A percentile compares a stretch with the other conserved stretches of the same genome.
These are phyloP conservation scores for Metschnikowia kofuensis DNA, from an alignment of 805 yeast genomes.

Conservation along the genomic window DNA sequence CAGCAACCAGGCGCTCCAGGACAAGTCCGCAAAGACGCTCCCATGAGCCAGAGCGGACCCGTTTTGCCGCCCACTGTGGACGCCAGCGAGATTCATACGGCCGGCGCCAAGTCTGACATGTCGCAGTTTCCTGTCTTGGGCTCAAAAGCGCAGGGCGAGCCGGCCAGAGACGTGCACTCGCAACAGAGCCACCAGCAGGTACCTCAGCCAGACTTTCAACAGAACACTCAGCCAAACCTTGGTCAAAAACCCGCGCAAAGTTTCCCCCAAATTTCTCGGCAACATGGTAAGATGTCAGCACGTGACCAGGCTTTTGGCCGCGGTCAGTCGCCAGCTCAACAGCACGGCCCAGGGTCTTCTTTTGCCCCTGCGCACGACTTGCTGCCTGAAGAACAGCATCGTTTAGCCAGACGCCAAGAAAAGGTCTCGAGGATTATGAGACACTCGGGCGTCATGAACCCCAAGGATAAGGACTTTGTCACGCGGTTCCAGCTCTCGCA, in stretches of 20 bases:
- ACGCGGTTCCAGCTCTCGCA: slow-evolving; percentile 93
- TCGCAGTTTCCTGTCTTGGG: slow-evolving; percentile 59
- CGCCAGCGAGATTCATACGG: background rate
- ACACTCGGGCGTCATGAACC: slow-evolving; percentile 93
- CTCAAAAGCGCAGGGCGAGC: slow-evolving; percentile 30
- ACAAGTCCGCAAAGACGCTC: background rate
- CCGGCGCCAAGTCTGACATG: slow-evolving; percentile 23
- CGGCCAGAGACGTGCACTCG: slow-evolving; percentile 11
- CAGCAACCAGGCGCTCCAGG: background rate
- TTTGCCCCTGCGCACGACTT: background rate
- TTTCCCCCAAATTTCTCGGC: background rate
- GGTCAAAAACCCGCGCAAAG: background rate
- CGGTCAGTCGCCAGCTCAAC: no score
- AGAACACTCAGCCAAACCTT: background rate
- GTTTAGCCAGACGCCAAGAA: slow-evolving; percentile 63
- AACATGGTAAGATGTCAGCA: no score
- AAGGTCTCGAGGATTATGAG: slow-evolving; percentile 72
- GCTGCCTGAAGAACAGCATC: slow-evolving; percentile 71
- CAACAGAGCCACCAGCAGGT: background rate
- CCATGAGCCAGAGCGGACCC: background rate
- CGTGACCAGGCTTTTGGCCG: no score
- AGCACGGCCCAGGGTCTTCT: no score
- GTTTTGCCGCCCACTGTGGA: background rate
- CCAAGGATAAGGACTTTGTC: slow-evolving; percentile 93
- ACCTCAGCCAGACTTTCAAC: background rate